phyloP scores from a whole-genome alignment of 257 asterid species.

The Eustoma russellianum region DNA sequence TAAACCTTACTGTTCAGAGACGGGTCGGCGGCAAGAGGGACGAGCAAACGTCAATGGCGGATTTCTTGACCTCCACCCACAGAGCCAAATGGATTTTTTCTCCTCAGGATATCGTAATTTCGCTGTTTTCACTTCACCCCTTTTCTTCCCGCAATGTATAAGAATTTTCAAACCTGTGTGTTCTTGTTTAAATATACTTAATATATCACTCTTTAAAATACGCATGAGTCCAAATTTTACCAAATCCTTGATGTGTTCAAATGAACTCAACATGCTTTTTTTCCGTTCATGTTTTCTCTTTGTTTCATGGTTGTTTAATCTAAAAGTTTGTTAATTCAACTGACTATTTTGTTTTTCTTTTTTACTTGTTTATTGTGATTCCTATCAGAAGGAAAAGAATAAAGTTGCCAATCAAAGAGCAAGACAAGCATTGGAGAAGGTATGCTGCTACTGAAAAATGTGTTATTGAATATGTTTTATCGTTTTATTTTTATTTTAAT shows the following conservation, averaged over 20 bases:
- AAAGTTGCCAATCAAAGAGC: slow-evolving; percentile 86
- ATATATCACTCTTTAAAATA: too few relatives aligned
- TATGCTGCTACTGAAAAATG: slow-evolving; percentile 11
- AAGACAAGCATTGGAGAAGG: slow-evolving; percentile 81
- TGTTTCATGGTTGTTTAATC: too few relatives aligned
- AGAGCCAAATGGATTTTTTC: slow-evolving; percentile 80
- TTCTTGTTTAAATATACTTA: too few relatives aligned
- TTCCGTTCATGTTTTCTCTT: too few relatives aligned
- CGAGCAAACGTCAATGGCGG: slow-evolving; percentile 44
- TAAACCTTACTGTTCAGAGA: neutral
- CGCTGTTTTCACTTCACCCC: neutral
- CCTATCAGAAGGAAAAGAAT: slow-evolving; percentile 61
- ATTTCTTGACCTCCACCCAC: slow-evolving; percentile 80
- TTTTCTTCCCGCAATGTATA: neutral
- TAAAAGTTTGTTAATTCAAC: too few relatives aligned
- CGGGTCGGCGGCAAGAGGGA: neutral
- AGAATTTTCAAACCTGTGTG: neutral
- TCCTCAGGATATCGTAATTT: slow-evolving; percentile 61
- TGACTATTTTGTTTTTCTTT: neutral
- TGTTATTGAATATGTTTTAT: neutral
- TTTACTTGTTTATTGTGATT: neutral
- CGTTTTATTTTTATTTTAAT: neutral
- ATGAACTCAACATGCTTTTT: too few relatives aligned
- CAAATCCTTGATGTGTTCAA: too few relatives aligned
- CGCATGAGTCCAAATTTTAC: too few relatives aligned